These are phyloP conservation scores for Phytopythium litorale DNA, from an alignment of 352 stramenopile genomes.

Conservation along the genomic window DNA sequence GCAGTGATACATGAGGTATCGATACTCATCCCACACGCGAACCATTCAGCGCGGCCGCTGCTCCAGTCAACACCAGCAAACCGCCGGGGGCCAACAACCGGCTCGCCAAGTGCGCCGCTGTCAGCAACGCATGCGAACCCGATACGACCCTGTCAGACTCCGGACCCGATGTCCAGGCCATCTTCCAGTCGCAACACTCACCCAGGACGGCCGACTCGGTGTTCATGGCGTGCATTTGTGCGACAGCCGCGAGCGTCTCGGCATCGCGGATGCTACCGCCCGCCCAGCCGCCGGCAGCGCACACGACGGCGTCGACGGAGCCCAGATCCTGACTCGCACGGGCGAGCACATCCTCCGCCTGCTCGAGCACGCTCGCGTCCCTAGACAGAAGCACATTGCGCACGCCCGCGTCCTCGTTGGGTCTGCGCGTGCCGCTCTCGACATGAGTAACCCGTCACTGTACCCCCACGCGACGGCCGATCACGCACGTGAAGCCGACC, in stretches of 20 bases:
- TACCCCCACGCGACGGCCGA: neutral
- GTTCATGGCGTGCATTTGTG: constrained; percentile 76
- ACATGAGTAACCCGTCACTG: neutral
- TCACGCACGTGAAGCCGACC: constrained; percentile 55
- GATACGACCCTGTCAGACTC: too few species aligned
- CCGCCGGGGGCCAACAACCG: constrained; percentile 56
- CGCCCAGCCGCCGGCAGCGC: constrained; percentile 75
- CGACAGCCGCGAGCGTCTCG: constrained; percentile 57
- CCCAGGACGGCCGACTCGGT: constrained; percentile 73
- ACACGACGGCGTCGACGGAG: constrained; percentile 73
- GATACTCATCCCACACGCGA: neutral
- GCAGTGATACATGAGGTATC: neutral
- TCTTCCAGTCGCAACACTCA: constrained; percentile 11
- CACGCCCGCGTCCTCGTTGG: constrained; percentile 45
- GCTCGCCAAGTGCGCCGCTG: constrained; percentile 80
- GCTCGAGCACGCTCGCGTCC: constrained; percentile 34
- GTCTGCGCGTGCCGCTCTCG: constrained; percentile 7
- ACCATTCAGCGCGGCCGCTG: constrained; percentile 72
- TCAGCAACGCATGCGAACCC: neutral
- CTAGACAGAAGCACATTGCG: constrained; percentile 46
- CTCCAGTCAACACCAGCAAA: constrained; percentile 80
- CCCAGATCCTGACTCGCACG: constrained; percentile 45
- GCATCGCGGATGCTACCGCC: constrained; percentile 66
- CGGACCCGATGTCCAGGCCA: neutral
- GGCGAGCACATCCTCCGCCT: constrained; percentile 49